Evolutionary conservation across 2,329 filamentous ascomycete species (phyloP), one percentile per base, ranked within the genome.

Genomic region (Cercospora canescens): DNA sequence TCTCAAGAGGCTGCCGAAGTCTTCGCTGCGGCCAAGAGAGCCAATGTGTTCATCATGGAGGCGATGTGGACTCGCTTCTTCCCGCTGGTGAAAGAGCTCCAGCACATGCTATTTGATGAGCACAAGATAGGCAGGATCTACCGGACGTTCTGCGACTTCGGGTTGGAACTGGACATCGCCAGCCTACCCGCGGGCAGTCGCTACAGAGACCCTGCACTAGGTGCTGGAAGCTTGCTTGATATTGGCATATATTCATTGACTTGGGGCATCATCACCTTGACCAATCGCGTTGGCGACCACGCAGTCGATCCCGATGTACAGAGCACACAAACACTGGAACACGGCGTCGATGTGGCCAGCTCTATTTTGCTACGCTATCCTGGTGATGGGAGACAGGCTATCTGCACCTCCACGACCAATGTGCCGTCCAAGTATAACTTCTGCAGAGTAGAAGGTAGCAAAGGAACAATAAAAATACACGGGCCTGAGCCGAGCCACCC

Each of bases 41-140:
- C 79, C 64, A 77, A 78, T 8, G 77, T 83, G 3, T 84, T 80
- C 62, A 69, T 84, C 26, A 80, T 81, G 74, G 82, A 84, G 69
- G 82, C 81, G 11, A 79, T 83, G 78, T 83, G 81, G 82, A 79
- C 79, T 3, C 78, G 81, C 11, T 80, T 80, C 72, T 80, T 76
- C 18, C 80, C 82, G 0, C 68, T 83, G 2, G 73, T 79, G 2
- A 72, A 70, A 37, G 72, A 75, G 6, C 64, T 83, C 0, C 75
- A 76, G 52, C 71, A 72, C 11, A 48, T 81, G 0, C 62, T 84
- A 0, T 78, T 82, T 56, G 72, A 78, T 18, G 78, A 83, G 5
- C 79, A 78, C 52, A 74, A 69, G 12, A 77, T 83, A 39, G 81
- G 82, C 4, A 73, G 77, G 1, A 73, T 83, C 0, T 73, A 75